These are phyloP conservation scores for Galium porrigens DNA, from an alignment of 305 asterid genomes.

Conservation along the genomic window DNA sequence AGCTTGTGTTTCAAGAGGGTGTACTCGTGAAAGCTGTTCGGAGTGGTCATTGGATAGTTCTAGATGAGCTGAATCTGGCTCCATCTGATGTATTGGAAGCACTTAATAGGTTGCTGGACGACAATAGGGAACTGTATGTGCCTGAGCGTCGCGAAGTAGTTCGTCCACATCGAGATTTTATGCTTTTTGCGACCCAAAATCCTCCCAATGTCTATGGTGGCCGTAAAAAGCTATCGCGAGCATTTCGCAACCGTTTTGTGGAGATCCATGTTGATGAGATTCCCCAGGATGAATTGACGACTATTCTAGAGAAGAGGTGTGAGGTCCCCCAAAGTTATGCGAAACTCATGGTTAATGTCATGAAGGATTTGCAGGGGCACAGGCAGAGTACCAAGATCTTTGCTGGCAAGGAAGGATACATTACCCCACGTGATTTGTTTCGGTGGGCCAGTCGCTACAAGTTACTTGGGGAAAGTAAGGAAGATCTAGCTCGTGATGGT, in stretches of 20 bases:
- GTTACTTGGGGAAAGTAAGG: slow-evolving; percentile 39
- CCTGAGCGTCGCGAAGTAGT: slow-evolving; percentile 76
- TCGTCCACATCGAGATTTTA: slow-evolving; percentile 71
- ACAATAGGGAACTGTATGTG: slow-evolving; percentile 85
- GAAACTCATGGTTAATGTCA: slow-evolving; percentile 70
- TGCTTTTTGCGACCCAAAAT: slow-evolving; percentile 98
- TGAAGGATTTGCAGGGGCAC: slow-evolving; percentile 82
- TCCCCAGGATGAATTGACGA: slow-evolving; percentile 73
- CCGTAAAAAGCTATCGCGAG: slow-evolving; percentile 88
- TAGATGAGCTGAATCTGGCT: slow-evolving; percentile 95
- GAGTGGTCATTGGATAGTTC: slow-evolving; percentile 86
- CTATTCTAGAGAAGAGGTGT: slow-evolving; percentile 58
- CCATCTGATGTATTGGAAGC: slow-evolving; percentile 99
- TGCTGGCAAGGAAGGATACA: slow-evolving; percentile 98
- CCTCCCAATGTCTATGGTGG: slow-evolving; percentile 94
- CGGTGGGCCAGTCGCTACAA: slow-evolving; percentile 84
- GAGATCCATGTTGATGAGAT: slow-evolving; percentile 98
- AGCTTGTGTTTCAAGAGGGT: slow-evolving; percentile 84
- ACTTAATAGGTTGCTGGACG: slow-evolving; percentile 80
- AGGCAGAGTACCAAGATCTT: slow-evolving; percentile 82
- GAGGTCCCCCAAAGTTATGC: slow-evolving; percentile 56
- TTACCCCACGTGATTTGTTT: slow-evolving; percentile 94
- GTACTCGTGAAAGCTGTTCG: slow-evolving; percentile 89
- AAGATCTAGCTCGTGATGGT: slow-evolving; percentile 80
- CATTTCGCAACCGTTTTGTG: slow-evolving; percentile 96